Evolutionary conservation across 331 rosid species (phyloP).

Genomic region (Telfairia occidentalis): DNA sequence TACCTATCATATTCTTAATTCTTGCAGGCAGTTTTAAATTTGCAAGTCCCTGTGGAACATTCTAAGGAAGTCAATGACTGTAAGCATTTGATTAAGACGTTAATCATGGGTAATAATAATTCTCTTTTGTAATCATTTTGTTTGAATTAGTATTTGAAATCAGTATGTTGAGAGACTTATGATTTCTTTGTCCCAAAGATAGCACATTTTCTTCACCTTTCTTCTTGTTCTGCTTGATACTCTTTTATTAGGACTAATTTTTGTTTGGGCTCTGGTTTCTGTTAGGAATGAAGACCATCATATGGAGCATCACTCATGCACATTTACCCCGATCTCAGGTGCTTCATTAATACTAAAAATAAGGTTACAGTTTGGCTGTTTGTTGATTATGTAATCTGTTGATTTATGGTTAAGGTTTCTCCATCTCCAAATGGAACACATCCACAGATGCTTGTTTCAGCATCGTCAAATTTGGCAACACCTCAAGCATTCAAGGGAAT

Average conservation of each 20-base stretch:
- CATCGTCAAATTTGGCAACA: constrained; percentile 59
- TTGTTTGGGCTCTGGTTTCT: constrained; percentile 1
- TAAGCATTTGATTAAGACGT: constrained; percentile 86
- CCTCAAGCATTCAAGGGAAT: constrained; percentile 83
- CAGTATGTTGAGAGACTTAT: background rate
- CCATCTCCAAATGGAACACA: constrained; percentile 36
- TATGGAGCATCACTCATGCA: constrained; percentile 98
- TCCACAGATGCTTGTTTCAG: constrained; percentile 61
- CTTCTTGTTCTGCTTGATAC: background rate
- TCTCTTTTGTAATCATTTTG: constrained; percentile 3
- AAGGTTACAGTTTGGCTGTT: constrained; percentile 13
- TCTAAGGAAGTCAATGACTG: constrained; percentile 93
- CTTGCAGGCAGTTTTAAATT: constrained; percentile 89
- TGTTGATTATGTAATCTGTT: constrained; percentile 18
- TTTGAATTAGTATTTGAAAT: background rate
- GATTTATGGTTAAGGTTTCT: constrained; percentile 42
- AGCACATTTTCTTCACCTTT: background rate
- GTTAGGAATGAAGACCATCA: constrained; percentile 96
- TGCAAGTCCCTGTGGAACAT: constrained; percentile 85
- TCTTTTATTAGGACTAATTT: background rate
- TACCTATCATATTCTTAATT: constrained; percentile 27
- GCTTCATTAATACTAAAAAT: constrained; percentile 10
- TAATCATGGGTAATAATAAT: constrained; percentile 88
- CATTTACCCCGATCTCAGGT: constrained; percentile 95
- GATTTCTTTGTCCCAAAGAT: background rate